These are phyloP conservation scores for Xylaria sp. DNA, from an alignment of 2,329 filamentous ascomycete species.

Conservation along the genomic window DNA sequence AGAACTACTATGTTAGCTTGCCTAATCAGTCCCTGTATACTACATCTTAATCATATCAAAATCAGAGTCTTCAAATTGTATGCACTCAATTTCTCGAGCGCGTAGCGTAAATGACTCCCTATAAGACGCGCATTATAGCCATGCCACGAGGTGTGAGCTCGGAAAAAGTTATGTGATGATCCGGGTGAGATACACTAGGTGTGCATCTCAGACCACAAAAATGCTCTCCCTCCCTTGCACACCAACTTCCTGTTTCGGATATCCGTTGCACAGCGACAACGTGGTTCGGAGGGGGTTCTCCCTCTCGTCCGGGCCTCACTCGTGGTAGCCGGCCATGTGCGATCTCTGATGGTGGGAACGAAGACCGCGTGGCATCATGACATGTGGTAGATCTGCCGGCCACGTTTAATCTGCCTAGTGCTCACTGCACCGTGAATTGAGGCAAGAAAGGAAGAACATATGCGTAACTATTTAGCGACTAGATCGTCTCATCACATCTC, in stretches of 20 bases:
- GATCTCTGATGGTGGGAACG: slow-evolving; percentile 22
- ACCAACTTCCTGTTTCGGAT: slow-evolving; percentile 32
- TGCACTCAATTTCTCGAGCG: background rate
- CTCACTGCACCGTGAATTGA: background rate
- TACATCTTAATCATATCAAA: background rate
- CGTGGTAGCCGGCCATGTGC: slow-evolving; percentile 19
- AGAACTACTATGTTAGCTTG: background rate
- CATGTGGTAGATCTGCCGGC: slow-evolving; percentile 28
- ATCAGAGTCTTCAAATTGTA: background rate
- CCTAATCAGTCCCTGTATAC: background rate
- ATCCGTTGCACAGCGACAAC: slow-evolving; percentile 24
- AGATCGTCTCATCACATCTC: background rate
- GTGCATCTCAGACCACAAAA: slow-evolving; percentile 7
- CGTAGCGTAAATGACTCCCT: background rate
- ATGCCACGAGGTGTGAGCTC: background rate
- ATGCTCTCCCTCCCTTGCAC: background rate
- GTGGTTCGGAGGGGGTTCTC: slow-evolving; percentile 21
- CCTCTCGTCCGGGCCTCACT: slow-evolving; percentile 6
- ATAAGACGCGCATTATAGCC: slow-evolving; percentile 2
- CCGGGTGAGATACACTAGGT: slow-evolving; percentile 12
- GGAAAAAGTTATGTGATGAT: slow-evolving; percentile 16
- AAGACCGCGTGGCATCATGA: slow-evolving; percentile 28
- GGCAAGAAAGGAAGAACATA: background rate
- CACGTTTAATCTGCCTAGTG: background rate
- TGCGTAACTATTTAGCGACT: background rate